Base-by-base conservation (phyloP, 1,284 basidiomycete genomes). In the Sanghuangporus weigelae region DNA sequence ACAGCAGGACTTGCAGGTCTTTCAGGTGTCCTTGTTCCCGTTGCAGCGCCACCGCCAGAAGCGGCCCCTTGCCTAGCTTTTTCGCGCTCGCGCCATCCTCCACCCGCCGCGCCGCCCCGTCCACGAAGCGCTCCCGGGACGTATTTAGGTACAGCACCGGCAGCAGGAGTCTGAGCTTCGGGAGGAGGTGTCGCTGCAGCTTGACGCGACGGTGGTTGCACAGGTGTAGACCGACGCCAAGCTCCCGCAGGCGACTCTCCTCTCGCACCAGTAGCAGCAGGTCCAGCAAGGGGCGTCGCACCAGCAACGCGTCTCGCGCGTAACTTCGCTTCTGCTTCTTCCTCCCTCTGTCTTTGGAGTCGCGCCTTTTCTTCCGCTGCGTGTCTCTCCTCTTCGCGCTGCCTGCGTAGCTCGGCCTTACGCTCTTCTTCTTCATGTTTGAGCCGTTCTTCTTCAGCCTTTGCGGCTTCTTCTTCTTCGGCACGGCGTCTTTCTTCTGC, bases 281-380 rank as follows among this genome's bases (percentile, higher is more conserved):
- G 63, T 23, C 69, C 67, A 16, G 68, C 68, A 31, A 54, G 46
- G 26, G 71, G 60, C 31, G 69, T 61, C 21, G 70, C 66, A 60
- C 67, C 68, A 57, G 70, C 66, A 77, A 76, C 73, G 63, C 72
- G 49, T 71, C 71, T 56, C 65, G 74, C 74, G 8, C 69, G 70
- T 31, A 74, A 72, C 44, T 84, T 83, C 14, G 81, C 81, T 69
- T 85, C 82, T 0, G 92, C 92, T 70, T 95, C 94, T 60, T 92
- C 90, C 72, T 95, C 93, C 65, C 90, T 84, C 71, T 89, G 83
- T n/a, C 74, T 76, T 70, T 89, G 90, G 55, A 80, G 75, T 21
- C 81, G 81, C 2, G 83, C 84, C 44, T 81, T 74, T 69, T 93
- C 90, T 21, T 73, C 53, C 0, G 80, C 81, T 53, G 81, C 84